These are phyloP conservation scores for Phyllosticta citrichinensis DNA, from an alignment of 2,329 filamentous ascomycete genomes.

Conservation along the genomic window DNA sequence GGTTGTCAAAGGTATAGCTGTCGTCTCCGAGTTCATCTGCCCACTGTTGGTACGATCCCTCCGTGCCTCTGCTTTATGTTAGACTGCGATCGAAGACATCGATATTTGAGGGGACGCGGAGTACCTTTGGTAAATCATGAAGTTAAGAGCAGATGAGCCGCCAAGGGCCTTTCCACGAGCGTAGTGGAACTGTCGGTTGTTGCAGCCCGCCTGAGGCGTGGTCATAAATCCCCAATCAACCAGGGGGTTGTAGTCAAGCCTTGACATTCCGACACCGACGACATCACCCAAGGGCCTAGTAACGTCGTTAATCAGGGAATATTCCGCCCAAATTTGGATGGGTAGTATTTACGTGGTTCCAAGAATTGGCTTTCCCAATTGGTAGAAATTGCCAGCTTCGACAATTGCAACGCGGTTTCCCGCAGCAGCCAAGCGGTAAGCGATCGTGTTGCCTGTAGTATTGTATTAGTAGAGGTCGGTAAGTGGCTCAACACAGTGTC, in stretches of 20 bases:
- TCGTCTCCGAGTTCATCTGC: conserved; percentile 22
- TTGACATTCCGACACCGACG: conserved; percentile 5
- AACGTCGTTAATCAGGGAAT: neutral
- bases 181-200: conserved; percentile 16
- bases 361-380: conserved; percentile 17
- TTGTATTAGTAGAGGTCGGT: neutral
- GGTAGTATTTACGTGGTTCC: conserved; percentile 10
- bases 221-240: conserved; percentile 20
- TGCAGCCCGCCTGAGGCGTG: conserved; percentile 14
- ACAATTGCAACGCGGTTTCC: conserved; percentile 19
- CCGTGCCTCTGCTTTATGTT: conserved; percentile 8
- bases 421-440: conserved; percentile 15
- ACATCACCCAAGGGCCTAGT: conserved; percentile 1
- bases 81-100: no score
- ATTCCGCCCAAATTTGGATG: conserved; percentile 12
- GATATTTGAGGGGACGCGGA: neutral
- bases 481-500: neutral
- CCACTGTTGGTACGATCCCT: conserved; percentile 19
- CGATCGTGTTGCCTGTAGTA: conserved; percentile 15
- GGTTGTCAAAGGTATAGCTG: conserved; percentile 19
- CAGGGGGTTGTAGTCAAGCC: conserved; percentile 17
- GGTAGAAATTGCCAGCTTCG: conserved; percentile 24
- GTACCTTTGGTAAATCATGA: conserved; percentile 17
- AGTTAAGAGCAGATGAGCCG: conserved; percentile 14
- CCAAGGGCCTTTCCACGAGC: conserved; percentile 15